Conservation (phyloP, 116 monocot species). For the Trichopus zeylanicus region DNA sequence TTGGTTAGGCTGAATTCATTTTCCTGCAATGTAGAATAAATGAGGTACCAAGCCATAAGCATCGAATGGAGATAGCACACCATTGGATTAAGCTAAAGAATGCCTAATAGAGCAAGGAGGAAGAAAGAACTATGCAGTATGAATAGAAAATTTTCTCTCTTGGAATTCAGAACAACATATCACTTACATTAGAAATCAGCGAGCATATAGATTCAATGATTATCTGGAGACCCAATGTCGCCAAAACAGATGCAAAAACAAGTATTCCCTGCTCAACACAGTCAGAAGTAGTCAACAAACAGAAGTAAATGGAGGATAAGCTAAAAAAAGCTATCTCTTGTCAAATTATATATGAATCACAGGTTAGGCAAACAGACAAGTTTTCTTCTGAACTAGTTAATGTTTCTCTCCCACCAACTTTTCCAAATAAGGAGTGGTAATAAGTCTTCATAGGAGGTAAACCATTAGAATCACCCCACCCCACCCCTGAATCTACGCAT, state of each 20-base stretch:
- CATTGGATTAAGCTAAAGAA: too few species aligned
- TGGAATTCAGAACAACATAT: background rate
- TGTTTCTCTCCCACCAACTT: background rate
- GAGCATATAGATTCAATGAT: conserved; percentile 73
- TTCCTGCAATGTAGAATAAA: conserved; percentile 23
- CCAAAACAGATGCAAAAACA: conserved; percentile 98
- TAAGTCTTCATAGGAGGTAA: too few species aligned
- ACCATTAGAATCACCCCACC: too few species aligned
- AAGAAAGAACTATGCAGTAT: too few species aligned
- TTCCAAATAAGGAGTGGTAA: background rate
- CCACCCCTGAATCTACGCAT: background rate
- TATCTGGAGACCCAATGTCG: conserved; percentile 88
- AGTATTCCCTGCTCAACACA: conserved; percentile 99
- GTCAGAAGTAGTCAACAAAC: conserved; percentile 5
- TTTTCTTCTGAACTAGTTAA: background rate
- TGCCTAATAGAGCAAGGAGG: too few species aligned
- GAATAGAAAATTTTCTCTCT: background rate
- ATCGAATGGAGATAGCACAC: background rate
- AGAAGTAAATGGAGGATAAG: background rate
- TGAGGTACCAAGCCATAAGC: background rate
- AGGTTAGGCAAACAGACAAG: background rate
- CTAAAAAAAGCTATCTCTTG: background rate
- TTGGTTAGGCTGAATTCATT: conserved; percentile 52
- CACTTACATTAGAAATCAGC: conserved; percentile 60
- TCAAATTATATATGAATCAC: too few species aligned